Conservation (phyloP, 2,329 filamentous ascomycete species). For the Diaporthe aspalathi region DNA sequence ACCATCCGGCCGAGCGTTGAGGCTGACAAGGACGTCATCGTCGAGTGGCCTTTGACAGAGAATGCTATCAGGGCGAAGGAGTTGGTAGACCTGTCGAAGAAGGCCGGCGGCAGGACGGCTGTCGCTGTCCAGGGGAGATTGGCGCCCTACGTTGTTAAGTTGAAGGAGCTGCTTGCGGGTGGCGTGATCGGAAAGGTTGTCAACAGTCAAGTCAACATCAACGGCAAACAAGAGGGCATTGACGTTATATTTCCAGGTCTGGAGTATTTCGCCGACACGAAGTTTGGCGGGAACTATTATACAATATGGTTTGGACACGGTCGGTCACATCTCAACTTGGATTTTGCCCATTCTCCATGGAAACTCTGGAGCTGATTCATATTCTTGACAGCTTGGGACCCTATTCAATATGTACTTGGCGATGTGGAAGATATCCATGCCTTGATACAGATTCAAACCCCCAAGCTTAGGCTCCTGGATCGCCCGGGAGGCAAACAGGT, state of each 20-base stretch:
- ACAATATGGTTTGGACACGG: constrained; percentile 57
- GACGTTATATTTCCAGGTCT: constrained; percentile 49
- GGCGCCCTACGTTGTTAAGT: constrained; percentile 55
- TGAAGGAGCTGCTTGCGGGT: constrained; percentile 57
- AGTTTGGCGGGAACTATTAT: constrained; percentile 58
- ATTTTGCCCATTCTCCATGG: constrained; percentile 41
- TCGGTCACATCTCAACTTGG: constrained; percentile 43
- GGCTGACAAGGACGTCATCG: constrained; percentile 64
- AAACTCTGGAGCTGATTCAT: constrained; percentile 25
- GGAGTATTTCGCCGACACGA: constrained; percentile 61
- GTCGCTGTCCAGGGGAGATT: constrained; percentile 64
- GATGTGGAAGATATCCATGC: constrained; percentile 54
- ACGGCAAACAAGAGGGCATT: constrained; percentile 51
- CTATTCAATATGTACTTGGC: constrained; percentile 58
- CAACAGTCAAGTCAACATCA: constrained; percentile 58
- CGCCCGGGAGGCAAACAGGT: constrained; percentile 46
- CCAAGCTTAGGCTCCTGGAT: constrained; percentile 52
- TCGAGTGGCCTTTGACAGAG: constrained; percentile 69
- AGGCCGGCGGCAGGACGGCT: constrained; percentile 49
- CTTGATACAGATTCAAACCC: constrained; percentile 58
- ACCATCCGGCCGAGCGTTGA: constrained; percentile 59
- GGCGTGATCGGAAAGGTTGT: constrained; percentile 64
- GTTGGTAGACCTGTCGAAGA: constrained; percentile 51
- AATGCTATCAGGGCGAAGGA: constrained; percentile 54
- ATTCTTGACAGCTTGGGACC: constrained; percentile 55